Base-by-base conservation (phyloP, 176 grass and related monocot species). In the Aegilops tauschii region DNA sequence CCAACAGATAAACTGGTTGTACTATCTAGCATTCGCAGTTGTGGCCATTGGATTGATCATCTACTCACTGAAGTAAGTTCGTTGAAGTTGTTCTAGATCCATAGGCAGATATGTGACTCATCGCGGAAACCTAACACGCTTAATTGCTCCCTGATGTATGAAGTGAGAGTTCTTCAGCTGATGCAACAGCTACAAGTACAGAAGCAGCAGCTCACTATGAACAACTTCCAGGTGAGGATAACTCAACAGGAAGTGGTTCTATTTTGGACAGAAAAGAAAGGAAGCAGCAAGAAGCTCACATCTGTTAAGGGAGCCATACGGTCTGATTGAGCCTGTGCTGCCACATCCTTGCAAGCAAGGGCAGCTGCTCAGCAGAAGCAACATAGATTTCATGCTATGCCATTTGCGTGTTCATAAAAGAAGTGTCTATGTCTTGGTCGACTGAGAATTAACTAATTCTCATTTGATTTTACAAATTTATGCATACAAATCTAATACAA, bases 41-140 rank as follows among this genome's bases (percentile, higher is more conserved):
- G 91, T 93, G 28, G 63, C 85, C 69, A 73, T 88, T 18, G 88
- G 88, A 71, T 56, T 93, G 65, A 79, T 90, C 71, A 83, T 91
- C 71, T 88, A 93, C 70, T 93, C 91, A 8, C 37, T 86, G 40
- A 86, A 82, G 91, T 93, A 88, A 85, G 85, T 79, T 73, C 21
- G 1, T 76, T 83, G 29, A 61, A 50, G 66, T 11, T 3, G 65
- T 68, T 78, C 5, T 28, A 65, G 16, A 84, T 83, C 17, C 31
- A 49, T 61, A 16, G 20, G 21, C 6, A 82, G 49, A 82, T 82
- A 75, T 40, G 49, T 44, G 2, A 50, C 5, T 81, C 68, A 10
- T 16, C 30, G 28, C n/a, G 61, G 28, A 39, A 75, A 36, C 14
- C 36, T 88, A 84, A 81, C 81, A 69, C 13, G 68, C 28, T 50